Conservation (phyloP, 2,329 filamentous ascomycete species). For the Penicillium sp. region DNA sequence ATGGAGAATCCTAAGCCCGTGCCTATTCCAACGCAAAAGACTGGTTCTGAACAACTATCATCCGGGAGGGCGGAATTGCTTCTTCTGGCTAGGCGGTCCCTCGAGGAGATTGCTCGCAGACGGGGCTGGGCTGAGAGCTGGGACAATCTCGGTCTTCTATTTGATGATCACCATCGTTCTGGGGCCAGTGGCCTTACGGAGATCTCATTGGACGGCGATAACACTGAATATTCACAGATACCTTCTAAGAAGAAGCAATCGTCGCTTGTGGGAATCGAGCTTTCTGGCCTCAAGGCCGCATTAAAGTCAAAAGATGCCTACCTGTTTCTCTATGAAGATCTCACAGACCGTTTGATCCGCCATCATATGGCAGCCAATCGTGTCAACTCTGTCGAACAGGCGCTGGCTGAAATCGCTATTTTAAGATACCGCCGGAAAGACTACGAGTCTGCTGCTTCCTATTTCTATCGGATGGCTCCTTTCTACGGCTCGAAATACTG, state of each 20-base stretch:
- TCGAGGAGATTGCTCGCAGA: constrained; percentile 70
- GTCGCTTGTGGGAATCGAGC: constrained; percentile 50
- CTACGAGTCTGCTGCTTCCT: constrained; percentile 68
- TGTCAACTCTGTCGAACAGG: constrained; percentile 70
- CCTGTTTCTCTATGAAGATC: constrained; percentile 65
- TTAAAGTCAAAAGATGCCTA: constrained; percentile 63
- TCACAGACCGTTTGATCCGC: constrained; percentile 81
- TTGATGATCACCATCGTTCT: constrained; percentile 30
- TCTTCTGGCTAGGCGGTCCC: constrained; percentile 72
- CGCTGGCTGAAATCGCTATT: constrained; percentile 80
- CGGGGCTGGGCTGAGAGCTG: constrained; percentile 76
- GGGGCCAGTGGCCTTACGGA: constrained; percentile 34
- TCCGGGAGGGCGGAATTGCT: constrained; percentile 80
- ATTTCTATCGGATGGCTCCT: constrained; percentile 74
- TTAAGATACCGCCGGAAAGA: constrained; percentile 76
- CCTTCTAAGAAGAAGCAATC: constrained; percentile 17
- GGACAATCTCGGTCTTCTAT: constrained; percentile 54
- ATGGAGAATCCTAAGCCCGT: constrained; percentile 40
- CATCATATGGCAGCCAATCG: constrained; percentile 80
- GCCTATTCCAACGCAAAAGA: constrained; percentile 46
- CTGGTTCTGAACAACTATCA: constrained; percentile 76
- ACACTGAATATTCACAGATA: constrained; percentile 14
- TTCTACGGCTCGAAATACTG: constrained; percentile 77
- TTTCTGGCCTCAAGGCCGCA: constrained; percentile 59
- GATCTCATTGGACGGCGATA: constrained; percentile 34